Conservation (phyloP, 2,329 filamentous ascomycete genomes). For the Penicillium polonicum region DNA sequence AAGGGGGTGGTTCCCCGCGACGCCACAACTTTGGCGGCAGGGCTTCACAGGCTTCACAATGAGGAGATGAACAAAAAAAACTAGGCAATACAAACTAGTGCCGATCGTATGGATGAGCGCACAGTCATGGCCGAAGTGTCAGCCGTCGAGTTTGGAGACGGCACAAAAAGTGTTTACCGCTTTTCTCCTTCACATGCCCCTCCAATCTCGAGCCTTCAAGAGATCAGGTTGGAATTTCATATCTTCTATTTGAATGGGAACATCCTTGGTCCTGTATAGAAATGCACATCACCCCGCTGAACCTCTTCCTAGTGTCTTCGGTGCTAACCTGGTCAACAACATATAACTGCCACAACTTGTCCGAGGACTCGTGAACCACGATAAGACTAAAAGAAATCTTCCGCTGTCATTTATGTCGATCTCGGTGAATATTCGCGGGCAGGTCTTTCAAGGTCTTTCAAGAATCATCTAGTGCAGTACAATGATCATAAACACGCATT, state of each 20-base stretch:
- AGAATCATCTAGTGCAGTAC: too few species aligned
- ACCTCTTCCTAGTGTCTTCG: too few species aligned
- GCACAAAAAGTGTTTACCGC: conserved; percentile 19
- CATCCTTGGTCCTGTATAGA: background rate
- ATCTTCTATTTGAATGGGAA: background rate
- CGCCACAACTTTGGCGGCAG: background rate
- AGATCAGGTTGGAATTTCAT: background rate
- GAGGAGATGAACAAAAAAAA: background rate
- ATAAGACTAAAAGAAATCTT: too few species aligned
- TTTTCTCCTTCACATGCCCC: conserved; percentile 1
- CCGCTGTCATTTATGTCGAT: too few species aligned
- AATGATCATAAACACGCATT: too few species aligned
- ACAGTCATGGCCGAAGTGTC: conserved; percentile 12
- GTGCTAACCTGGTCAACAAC: too few species aligned
- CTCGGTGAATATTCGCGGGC: too few species aligned
- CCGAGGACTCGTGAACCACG: too few species aligned
- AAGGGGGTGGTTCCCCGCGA: conserved; percentile 14
- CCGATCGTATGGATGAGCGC: background rate
- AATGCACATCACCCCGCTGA: too few species aligned
- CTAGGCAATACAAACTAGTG: background rate
- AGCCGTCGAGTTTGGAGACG: conserved; percentile 17
- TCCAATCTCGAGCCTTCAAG: background rate
- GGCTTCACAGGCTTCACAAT: background rate
- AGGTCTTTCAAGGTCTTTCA: too few species aligned
- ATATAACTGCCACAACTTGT: too few species aligned